Base-by-base conservation (phyloP, 495 filamentous ascomycete genomes). In the Penicillium tannophilum region DNA sequence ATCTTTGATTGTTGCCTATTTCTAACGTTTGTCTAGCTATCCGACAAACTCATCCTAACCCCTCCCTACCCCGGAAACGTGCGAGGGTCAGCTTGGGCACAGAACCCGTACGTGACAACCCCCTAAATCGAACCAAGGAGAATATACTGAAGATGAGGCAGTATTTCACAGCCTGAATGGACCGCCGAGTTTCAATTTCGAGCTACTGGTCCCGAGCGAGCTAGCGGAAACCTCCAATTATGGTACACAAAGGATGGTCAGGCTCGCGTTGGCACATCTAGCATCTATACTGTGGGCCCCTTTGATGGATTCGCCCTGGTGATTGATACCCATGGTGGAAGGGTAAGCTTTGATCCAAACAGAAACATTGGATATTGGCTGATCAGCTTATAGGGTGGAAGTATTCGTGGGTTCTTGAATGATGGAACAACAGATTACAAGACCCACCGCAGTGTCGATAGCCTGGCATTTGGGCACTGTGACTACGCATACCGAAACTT, bases 381-480 rank as follows among this genome's bases (percentile, higher is more conserved):
- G 46, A 73, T 35, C 47, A 55, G 28, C 24, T 47, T 41, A 45
- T 60, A 88, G 86, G 87, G 84, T 51, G 90, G 94, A 56, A 91
- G 87, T 66, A 77, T 98, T 52, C 80, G 94, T 57, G 94, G 90
- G 20, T 98, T 98, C 78, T 75, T 98, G 68, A 98, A 98, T 72
- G 94, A 98, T 72, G 94, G 93, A 54, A 85, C 76, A 24, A 85
- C 78, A 58, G 89, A 94, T 69, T 97, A 90, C 81, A 90, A 86
- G 66, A 80, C 80, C 49, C 89, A 93, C 67, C 82, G 85, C 58
- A 88, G 82, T 63, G 86, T 96, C 4, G 92, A 97, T 72, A 87
- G 80, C 61, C 80, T 97, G 45, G 90, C 95, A 33, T 98, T 98
- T 68, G 94, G 92, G 24, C 90, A 97, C 74, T 98, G 94, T 77